Evolutionary conservation across 2,329 filamentous ascomycete species (phyloP).

Genomic region (Xylaria sp.): DNA sequence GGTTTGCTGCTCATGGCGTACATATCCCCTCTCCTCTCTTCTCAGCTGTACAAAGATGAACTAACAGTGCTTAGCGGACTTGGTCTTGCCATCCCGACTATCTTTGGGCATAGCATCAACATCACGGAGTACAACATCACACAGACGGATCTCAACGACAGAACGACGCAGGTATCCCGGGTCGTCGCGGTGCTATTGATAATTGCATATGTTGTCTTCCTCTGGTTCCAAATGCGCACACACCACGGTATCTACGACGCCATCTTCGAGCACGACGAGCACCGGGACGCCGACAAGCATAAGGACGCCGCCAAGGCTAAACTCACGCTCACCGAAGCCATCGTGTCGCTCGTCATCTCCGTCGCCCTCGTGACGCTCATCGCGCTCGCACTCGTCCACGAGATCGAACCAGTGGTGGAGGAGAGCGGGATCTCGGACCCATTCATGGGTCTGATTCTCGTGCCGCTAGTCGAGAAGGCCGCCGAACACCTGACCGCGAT

Average conservation of each 20-base stretch:
- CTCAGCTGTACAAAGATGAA: constrained; percentile 46
- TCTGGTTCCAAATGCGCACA: constrained; percentile 79
- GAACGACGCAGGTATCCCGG: constrained; percentile 73
- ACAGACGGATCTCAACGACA: constrained; percentile 56
- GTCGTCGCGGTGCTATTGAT: constrained; percentile 77
- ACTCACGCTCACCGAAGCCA: constrained; percentile 78
- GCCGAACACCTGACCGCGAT: constrained; percentile 86
- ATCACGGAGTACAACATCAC: no score
- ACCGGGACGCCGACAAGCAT: constrained; percentile 70
- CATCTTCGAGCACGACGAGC: constrained; percentile 76
- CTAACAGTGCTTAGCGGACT: constrained; percentile 54
- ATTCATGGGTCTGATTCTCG: constrained; percentile 76
- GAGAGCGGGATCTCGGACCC: constrained; percentile 59
- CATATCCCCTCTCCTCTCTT: constrained; percentile 51
- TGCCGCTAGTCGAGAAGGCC: constrained; percentile 85
- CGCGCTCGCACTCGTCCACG: constrained; percentile 76
- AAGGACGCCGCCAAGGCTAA: constrained; percentile 71
- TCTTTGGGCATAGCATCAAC: constrained; percentile 64
- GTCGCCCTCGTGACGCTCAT: constrained; percentile 77
- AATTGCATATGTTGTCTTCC: constrained; percentile 71
- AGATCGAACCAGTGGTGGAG: constrained; percentile 71
- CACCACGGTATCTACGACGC: constrained; percentile 82
- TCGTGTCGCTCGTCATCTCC: constrained; percentile 71
- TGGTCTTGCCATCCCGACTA: constrained; percentile 62
- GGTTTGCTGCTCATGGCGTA: constrained; percentile 81